Conservation (phyloP, 352 stramenopile species). For the Phytophthora rubi region DNA sequence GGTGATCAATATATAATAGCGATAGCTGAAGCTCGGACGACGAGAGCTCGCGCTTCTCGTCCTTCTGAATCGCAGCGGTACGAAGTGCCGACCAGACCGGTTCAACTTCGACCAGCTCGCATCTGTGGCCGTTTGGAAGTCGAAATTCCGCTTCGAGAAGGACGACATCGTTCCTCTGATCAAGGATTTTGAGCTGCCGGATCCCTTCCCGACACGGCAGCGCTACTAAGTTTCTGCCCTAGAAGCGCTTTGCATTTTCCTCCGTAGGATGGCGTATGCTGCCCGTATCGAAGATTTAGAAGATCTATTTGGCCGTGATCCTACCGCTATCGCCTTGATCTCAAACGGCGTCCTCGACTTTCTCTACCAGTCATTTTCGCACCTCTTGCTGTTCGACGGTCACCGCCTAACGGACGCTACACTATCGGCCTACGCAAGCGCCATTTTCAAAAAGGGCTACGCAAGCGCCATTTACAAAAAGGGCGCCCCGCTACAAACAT, state of each 20-base stretch:
- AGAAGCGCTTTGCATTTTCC: constrained; percentile 10
- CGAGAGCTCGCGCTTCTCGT: no score
- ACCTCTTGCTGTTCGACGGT: not conserved
- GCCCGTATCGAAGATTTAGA: constrained; percentile 12
- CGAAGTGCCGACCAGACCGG: no score
- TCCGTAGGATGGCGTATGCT: constrained; percentile 15
- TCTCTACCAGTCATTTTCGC: constrained; percentile 3
- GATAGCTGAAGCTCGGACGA: no score
- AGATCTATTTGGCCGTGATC: constrained; percentile 6
- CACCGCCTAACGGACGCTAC: not conserved
- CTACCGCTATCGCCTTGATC: constrained; percentile 7
- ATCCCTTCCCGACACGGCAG: constrained; percentile 6
- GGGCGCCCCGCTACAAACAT: not conserved
- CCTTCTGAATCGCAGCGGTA: no score
- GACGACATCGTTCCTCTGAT: constrained; percentile 9
- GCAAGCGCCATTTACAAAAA: not conserved
- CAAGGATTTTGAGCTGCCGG: not conserved
- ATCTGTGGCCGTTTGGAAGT: no score
- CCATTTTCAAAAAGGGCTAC: constrained; percentile 1
- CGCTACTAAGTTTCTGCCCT: not conserved
- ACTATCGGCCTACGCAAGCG: not conserved
- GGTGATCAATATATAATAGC: no score
- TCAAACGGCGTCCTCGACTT: constrained; percentile 8
- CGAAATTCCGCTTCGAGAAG: not conserved
- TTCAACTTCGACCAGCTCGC: no score